A percentile compares a stretch with the other conserved stretches of the same genome.
Conservation (phyloP, 179 eudicot genomes). For the Drosera spatulata region DNA sequence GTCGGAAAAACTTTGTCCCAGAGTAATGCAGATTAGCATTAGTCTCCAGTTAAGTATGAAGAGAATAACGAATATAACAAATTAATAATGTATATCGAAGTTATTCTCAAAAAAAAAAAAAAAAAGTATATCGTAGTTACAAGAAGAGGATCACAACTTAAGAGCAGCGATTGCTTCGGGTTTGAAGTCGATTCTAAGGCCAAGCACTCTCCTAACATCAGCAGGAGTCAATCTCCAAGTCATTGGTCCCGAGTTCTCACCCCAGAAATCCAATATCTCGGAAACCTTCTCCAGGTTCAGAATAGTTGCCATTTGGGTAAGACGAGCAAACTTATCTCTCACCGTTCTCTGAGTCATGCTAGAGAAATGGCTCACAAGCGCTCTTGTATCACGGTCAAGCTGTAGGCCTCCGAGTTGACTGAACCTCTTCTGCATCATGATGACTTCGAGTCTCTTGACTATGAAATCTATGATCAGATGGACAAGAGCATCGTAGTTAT, state of each 20-base stretch:
- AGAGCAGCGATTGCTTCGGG: constrained; percentile 87
- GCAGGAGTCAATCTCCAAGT: constrained; percentile 96
- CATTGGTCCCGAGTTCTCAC: constrained; percentile 97
- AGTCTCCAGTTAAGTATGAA: neutral
- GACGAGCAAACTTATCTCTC: constrained; percentile 85
- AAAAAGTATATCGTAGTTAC: constrained; percentile 4
- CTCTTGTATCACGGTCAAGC: constrained; percentile 83
- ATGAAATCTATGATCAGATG: constrained; percentile 80
- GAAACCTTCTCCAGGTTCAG: constrained; percentile 87
- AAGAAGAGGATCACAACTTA: constrained; percentile 35
- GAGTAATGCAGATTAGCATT: too few species aligned
- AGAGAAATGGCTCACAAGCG: constrained; percentile 87
- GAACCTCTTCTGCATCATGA: constrained; percentile 95
- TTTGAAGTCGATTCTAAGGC: constrained; percentile 81
- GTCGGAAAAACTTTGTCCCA: too few species aligned
- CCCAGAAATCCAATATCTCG: constrained; percentile 97
- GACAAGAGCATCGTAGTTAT: constrained; percentile 71
- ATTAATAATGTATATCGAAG: too few species aligned
- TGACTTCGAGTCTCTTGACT: constrained; percentile 89
- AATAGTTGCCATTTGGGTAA: constrained; percentile 93
- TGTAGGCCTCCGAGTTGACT: constrained; percentile 95
- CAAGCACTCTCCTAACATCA: constrained; percentile 85
- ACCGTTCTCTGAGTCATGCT: constrained; percentile 93
- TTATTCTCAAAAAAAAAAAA: neutral
- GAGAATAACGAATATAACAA: neutral